These are phyloP conservation scores for Cladosporium velox DNA, from an alignment of 2,329 filamentous ascomycete species.

Conservation along the genomic window DNA sequence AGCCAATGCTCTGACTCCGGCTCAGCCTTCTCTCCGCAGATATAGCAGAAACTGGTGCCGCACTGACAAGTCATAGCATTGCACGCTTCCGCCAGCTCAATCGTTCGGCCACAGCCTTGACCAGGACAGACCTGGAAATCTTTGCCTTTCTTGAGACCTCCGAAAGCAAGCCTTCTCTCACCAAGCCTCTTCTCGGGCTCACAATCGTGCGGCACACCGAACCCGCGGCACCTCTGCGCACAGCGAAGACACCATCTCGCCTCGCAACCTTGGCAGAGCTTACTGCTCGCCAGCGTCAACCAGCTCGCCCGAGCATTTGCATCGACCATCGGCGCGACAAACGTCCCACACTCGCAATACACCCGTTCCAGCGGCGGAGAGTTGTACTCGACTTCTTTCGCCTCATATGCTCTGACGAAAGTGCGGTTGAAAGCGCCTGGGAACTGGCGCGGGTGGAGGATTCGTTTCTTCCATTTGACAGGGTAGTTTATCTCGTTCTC, in stretches of 20 bases:
- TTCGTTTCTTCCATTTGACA: neutral
- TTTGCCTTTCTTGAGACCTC: neutral
- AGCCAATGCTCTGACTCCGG: slow-evolving; percentile 3
- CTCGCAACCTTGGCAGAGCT: neutral
- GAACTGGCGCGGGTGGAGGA: slow-evolving; percentile 2
- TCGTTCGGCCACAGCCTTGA: neutral
- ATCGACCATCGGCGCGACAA: neutral
- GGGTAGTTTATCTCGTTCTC: neutral
- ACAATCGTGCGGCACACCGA: neutral
- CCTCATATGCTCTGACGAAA: neutral
- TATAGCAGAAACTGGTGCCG: slow-evolving; percentile 11
- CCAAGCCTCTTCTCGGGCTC: neutral
- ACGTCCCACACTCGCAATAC: slow-evolving; percentile 6
- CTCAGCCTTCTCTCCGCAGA: slow-evolving; percentile 12
- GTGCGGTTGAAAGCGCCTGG: neutral
- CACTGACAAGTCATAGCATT: neutral
- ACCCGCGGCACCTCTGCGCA: slow-evolving; percentile 1
- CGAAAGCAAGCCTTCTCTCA: neutral
- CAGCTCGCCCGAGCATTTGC: neutral
- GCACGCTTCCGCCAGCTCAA: slow-evolving; percentile 8
- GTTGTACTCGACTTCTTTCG: neutral
- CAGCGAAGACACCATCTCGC: slow-evolving; percentile 1
- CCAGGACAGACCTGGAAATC: slow-evolving; percentile 2
- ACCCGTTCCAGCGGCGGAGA: neutral
- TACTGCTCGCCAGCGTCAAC: neutral